Evolutionary conservation across 2,329 filamentous ascomycete species (phyloP), one percentile per base, ranked within the genome.

Genomic region (Chrysoporthe austroafricana): DNA sequence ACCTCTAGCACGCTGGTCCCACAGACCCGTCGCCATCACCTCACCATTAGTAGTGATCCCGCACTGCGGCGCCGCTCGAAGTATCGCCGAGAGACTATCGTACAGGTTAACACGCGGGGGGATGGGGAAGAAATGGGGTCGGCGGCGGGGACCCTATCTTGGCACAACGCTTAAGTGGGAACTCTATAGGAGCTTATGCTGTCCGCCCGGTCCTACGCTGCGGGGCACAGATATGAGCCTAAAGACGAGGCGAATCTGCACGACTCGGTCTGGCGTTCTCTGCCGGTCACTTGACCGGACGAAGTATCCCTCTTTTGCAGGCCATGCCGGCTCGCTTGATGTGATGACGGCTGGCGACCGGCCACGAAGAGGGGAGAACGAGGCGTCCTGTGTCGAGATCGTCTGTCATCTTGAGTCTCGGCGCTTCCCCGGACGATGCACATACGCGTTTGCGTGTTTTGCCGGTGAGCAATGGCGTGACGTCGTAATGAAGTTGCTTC

Each of bases 151-250:
- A 32, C 48, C 32, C 26, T 57, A 58, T 62, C 62, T 61, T 52
- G 63, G 66, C 66, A 56, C 62, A 14, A 63, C 57, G 62, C 64
- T 39, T 64, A 32, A 43, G 66, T 67, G 66, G 66, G 46, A 56
- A 65, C 50, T 16, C 16, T 21, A 14, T 18, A 39, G 36, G 36
- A 39, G 9, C 36, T 39, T 9, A 9, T 39, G 36, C 36, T 39
- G 36, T 9, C 48, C 26, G 21, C 48, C n/a, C 26, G 48, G 48
- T 52, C n/a, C 48, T 39, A n/a, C 21, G 36, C 36, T 44, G 62
- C 48, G 59, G 58, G 48, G 44, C 52, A 36, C 54, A 54, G 34
- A 42, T 50, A 59, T 7, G 26, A 67, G 14, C 42, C 46, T n/a
- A 32, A 36, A 56, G 56, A 16, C 16, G 39, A 42, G 57, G 46